Percentiles rank a stretch among this genome's conserved stretches.
Evolutionary conservation across 441 rosid genomes (phyloP).

Genomic region (California macrophylla): DNA sequence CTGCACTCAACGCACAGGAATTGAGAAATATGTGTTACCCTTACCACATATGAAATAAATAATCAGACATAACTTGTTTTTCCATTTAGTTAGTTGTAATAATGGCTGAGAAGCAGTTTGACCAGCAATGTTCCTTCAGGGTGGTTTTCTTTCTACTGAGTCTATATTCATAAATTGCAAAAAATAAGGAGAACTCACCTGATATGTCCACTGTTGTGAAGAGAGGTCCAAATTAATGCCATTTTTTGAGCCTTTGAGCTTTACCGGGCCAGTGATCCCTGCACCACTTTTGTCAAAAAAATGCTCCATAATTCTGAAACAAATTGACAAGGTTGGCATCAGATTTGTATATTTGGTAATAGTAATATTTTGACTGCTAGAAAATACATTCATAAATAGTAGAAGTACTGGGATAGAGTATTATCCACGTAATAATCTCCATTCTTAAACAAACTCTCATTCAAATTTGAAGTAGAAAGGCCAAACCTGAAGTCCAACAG

Average conservation of each 20-base stretch:
- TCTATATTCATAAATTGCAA: not conserved
- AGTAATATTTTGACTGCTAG: not conserved
- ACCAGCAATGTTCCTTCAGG: not conserved
- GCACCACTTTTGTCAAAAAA: constrained; percentile 66
- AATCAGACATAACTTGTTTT: not conserved
- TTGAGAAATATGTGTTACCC: not conserved
- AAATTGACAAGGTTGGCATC: not conserved
- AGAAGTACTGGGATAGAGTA: not conserved
- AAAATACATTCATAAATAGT: not conserved
- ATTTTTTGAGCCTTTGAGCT: constrained; percentile 41
- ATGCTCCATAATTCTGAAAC: constrained; percentile 68
- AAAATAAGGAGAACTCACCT: constrained; percentile 35
- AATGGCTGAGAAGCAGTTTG: not conserved
- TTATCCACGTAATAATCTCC: not conserved
- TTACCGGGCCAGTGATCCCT: constrained; percentile 87
- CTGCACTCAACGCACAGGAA: constrained; percentile 26
- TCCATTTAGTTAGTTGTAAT: not conserved
- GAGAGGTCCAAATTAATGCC: constrained; percentile 54
- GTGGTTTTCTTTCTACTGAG: not conserved
- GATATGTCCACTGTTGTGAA: constrained; percentile 79
- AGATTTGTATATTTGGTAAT: not conserved
- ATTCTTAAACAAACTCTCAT: not conserved
- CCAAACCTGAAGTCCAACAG: constrained; percentile 85
- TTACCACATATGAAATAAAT: not conserved
- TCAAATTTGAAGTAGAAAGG: not conserved